Percentiles rank a stretch among this genome's conserved stretches.
phyloP scores from a whole-genome alignment of 2,329 filamentous ascomycete genomes.

The Aspergillus tanneri region DNA sequence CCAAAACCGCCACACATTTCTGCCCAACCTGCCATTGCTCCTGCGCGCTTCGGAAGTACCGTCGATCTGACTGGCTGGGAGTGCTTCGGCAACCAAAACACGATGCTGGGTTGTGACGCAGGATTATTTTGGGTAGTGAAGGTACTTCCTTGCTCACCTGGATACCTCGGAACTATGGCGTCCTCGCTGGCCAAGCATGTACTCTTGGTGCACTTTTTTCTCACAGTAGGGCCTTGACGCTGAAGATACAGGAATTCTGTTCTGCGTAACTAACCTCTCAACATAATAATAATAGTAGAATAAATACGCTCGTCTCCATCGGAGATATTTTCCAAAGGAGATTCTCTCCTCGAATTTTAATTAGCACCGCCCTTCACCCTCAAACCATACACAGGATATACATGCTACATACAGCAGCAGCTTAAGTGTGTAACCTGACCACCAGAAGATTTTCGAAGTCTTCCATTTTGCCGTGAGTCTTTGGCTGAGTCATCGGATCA shows the following conservation, averaged over 20 bases:
- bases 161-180: neutral
- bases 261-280: neutral
- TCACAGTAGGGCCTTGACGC: neutral
- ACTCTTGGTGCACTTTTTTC: neutral
- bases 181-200: neutral
- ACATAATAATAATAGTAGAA: neutral
- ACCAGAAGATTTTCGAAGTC: neutral
- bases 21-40: slow-evolving; percentile 36
- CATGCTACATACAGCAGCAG: neutral
- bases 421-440: neutral
- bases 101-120: neutral
- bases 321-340: neutral
- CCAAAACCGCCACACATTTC: slow-evolving; percentile 39
- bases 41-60: neutral
- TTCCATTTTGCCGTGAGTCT: neutral
- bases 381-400: neutral
- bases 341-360: neutral
- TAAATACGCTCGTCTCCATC: neutral
- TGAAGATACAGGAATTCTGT: neutral
- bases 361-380: neutral
- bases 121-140: neutral
- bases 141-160: neutral
- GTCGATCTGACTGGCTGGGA: slow-evolving; percentile 1
- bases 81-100: neutral
- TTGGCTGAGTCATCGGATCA: neutral